A percentile compares a stretch with the other conserved stretches of the same genome.
These are phyloP conservation scores for Myxozyma lipomycoides DNA, from an alignment of 805 yeast species.

Conservation along the genomic window DNA sequence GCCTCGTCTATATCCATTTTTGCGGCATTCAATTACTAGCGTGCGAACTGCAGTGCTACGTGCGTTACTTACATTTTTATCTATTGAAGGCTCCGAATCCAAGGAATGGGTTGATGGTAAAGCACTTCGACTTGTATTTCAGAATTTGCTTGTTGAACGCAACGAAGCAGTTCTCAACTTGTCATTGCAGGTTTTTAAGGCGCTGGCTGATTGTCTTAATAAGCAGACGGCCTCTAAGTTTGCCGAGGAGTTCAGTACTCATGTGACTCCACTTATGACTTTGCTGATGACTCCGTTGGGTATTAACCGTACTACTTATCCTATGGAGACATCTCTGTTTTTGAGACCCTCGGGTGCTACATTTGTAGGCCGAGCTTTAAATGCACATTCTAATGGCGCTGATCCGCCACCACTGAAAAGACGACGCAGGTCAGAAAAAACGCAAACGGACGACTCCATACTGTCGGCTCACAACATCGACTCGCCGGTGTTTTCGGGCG, in stretches of 20 bases:
- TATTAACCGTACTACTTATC: constrained; percentile 78
- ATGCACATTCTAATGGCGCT: background rate
- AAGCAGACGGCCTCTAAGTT: constrained; percentile 32
- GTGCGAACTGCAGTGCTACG: constrained; percentile 85
- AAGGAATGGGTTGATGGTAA: constrained; percentile 76
- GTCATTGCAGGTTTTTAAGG: constrained; percentile 20
- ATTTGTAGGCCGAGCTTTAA: constrained; percentile 19
- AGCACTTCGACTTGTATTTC: constrained; percentile 71
- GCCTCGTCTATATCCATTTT: constrained; percentile 88
- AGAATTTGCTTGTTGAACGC: constrained; percentile 85
- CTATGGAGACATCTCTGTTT: constrained; percentile 71
- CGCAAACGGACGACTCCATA: constrained; percentile 1
- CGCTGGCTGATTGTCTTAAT: constrained; percentile 9
- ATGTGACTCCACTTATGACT: constrained; percentile 53
- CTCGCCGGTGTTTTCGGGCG: constrained; percentile 88
- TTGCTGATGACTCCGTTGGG: constrained; percentile 93
- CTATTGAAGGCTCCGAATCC: constrained; percentile 40
- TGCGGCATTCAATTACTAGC: constrained; percentile 87
- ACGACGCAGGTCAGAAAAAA: constrained; percentile 20
- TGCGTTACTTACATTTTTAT: constrained; percentile 70
- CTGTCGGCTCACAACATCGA: constrained; percentile 66
- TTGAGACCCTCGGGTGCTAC: constrained; percentile 73
- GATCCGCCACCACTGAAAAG: constrained; percentile 15
- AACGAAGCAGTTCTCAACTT: constrained; percentile 42
- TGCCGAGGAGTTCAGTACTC: constrained; percentile 53